Evolutionary conservation across 495 filamentous ascomycete genomes (phyloP).

Genomic region (Pyrenopolyporus hunteri): DNA sequence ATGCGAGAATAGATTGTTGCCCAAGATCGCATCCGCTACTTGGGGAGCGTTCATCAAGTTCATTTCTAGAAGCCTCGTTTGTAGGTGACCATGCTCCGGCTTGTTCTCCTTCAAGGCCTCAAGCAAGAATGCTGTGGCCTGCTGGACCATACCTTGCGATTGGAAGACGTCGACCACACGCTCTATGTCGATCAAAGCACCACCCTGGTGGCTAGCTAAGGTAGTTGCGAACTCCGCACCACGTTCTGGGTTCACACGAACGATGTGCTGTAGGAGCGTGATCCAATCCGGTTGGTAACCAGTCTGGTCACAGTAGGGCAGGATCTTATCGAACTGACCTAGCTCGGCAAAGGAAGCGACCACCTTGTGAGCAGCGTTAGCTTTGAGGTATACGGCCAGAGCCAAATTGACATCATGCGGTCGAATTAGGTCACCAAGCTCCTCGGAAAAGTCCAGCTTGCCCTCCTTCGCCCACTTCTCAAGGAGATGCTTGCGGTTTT

Average conservation of each 20-base stretch:
- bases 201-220: constrained; percentile 83
- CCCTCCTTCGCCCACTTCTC: constrained; percentile 98
- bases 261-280: constrained; percentile 86
- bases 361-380: constrained; percentile 87
- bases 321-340: constrained; percentile 93
- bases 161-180: constrained; percentile 97
- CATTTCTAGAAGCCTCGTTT: constrained; percentile 97
- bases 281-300: constrained; percentile 93
- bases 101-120: constrained; percentile 93
- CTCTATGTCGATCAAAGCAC: constrained; percentile 88
- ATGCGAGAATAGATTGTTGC: constrained; percentile 96
- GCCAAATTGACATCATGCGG: constrained; percentile 87
- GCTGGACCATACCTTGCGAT: constrained; percentile 95
- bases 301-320: constrained; percentile 81
- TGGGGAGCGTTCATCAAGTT: constrained; percentile 95
- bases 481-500: constrained; percentile 92
- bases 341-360: constrained; percentile 94
- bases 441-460: constrained; percentile 93
- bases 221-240: constrained; percentile 90
- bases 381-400: constrained; percentile 82
- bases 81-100: constrained; percentile 89
- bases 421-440: constrained; percentile 92
- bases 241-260: constrained; percentile 91
- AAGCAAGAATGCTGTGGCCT: constrained; percentile 94
- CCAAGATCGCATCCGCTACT: constrained; percentile 95